Base-by-base conservation (phyloP, 108 stramenopile species). In the Pseudonitzschia multistriata region DNA sequence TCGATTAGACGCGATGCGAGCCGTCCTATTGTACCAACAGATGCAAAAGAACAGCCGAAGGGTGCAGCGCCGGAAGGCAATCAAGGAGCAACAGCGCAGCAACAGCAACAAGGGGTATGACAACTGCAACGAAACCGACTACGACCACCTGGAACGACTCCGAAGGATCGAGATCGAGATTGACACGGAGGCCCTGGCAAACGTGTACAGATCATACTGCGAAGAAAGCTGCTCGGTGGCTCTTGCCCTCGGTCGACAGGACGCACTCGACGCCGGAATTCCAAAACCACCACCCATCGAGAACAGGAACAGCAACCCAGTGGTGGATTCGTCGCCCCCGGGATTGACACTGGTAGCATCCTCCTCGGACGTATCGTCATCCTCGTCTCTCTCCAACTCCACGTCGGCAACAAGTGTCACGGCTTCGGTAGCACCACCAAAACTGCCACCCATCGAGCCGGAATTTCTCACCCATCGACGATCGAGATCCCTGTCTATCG, bases 131-230 rank as follows among this genome's bases (percentile, higher is more conserved):
- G 22, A 52, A 2, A 19, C 50, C 8, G 3, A 8, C 10, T 25
- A 25, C 22, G 22, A 8, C 50, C 2, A 52, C n/a, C n/a, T n/a
- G 50, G 24, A 52, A 7, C 50, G 11, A 52, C 3, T 22, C 22
- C 50, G 4, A 2, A 22, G 22, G 24, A 8, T 25, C 22, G 22
- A 52, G 8, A 25, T 25, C 24, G 50, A 52, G 24, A 25, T 52
- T 2, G 22, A 52, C 25, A 1, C 50, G 50, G 50, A 52, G 4
- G 50, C 50, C 11, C 50, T 52, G 7, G 21, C 50, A 7, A 52
- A 52, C 19, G 50, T 52, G 24, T 52, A 52, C 22, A 24, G 50
- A 52, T 52, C 50, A 8, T 52, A 52, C 25, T 52, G 50, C 50
- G 25, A 52, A 24, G 50, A 52, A 22, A 52, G 50, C 25, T 22